Percentiles rank a stretch among this genome's conserved stretches.
These are phyloP conservation scores for Acacia acuminata DNA, from an alignment of 306 rosid genomes.

Conservation along the genomic window DNA sequence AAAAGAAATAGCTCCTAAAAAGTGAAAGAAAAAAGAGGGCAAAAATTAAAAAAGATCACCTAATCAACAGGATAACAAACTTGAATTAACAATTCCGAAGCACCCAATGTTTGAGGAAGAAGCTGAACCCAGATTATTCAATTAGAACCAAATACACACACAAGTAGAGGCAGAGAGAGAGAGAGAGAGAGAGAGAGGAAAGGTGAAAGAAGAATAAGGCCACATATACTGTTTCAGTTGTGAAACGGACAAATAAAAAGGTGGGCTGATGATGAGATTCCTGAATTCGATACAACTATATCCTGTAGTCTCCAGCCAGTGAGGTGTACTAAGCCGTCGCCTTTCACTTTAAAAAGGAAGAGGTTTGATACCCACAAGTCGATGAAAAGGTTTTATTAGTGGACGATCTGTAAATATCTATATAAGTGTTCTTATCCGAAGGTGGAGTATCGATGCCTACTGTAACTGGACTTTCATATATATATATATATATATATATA, in stretches of 20 bases:
- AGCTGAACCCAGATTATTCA: slow-evolving; percentile 33
- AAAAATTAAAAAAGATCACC: slow-evolving; percentile 17
- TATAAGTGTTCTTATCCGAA: no score
- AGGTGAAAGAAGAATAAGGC: slow-evolving; percentile 26
- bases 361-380: no score
- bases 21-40: not conserved
- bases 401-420: no score
- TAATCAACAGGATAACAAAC: slow-evolving; percentile 21
- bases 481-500: no score
- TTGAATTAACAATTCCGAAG: slow-evolving; percentile 24
- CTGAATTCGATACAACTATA: slow-evolving; percentile 28
- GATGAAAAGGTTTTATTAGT: no score
- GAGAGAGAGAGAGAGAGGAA: slow-evolving; percentile 17
- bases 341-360: no score
- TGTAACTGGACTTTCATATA: no score
- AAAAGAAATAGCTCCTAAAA: slow-evolving; percentile 25
- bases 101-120: slow-evolving; percentile 28
- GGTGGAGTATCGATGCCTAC: no score
- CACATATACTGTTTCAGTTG: slow-evolving; percentile 51
- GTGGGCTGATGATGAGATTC: slow-evolving; percentile 47
- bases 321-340: no score
- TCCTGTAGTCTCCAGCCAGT: no score
- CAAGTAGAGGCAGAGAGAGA: not conserved
- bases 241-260: slow-evolving; percentile 70
- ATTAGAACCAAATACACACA: not conserved